phyloP scores from a whole-genome alignment of 345 rosid genomes.

The Mercurialis annua region DNA sequence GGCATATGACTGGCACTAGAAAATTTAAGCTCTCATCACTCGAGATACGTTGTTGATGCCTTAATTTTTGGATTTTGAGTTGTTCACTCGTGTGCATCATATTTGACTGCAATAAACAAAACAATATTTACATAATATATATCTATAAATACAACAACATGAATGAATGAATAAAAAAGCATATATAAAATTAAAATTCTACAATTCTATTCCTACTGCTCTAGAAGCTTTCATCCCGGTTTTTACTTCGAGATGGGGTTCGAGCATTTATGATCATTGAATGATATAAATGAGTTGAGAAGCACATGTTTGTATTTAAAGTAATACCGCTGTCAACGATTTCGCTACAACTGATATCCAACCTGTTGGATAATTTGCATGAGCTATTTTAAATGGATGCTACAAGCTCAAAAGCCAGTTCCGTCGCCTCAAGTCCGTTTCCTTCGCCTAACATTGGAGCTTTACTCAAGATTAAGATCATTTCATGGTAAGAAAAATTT shows the following conservation, averaged over 20 bases:
- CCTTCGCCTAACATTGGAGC: conserved; percentile 48
- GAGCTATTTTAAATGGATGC: conserved; percentile 37
- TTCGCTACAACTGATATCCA: conserved; percentile 5
- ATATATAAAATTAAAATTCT: conserved; percentile 7
- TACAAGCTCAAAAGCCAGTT: conserved; percentile 48
- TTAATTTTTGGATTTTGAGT: conserved; percentile 33
- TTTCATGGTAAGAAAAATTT: conserved; percentile 38
- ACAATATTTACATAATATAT: background rate
- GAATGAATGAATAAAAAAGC: background rate
- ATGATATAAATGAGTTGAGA: conserved; percentile 8
- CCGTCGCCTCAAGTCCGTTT: conserved; percentile 54
- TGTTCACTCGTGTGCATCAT: conserved; percentile 46
- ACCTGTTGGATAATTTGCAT: conserved; percentile 3
- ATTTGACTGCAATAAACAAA: conserved; percentile 28
- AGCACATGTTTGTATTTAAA: conserved; percentile 12
- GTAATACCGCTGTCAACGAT: conserved; percentile 9
- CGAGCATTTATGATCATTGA: conserved; percentile 28
- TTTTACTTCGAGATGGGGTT: conserved; percentile 24
- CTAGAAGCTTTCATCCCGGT: conserved; percentile 15
- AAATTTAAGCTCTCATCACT: conserved; percentile 33
- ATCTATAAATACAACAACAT: too few species aligned
- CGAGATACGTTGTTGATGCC: conserved; percentile 53
- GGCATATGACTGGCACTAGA: conserved; percentile 17
- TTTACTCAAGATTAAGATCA: conserved; percentile 52
- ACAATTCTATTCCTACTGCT: conserved; percentile 16